Evolutionary conservation across 2,329 filamentous ascomycete genomes (phyloP), one percentile per base, ranked within the genome.

Genomic region (Cyphellophora europaea): DNA sequence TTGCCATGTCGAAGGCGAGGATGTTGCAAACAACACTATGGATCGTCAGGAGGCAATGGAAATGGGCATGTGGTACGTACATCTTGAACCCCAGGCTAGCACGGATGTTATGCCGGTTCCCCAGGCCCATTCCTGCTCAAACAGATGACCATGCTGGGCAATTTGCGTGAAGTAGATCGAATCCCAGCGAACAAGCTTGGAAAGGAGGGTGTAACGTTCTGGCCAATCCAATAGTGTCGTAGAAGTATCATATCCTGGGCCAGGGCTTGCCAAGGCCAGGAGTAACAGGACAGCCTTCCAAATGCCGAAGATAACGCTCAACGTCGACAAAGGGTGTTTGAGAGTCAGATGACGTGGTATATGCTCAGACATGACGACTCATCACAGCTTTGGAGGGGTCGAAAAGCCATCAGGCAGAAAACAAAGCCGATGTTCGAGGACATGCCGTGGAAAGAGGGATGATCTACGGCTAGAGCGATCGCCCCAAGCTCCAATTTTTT

Each of bases 61-160:
- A n/a, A n/a, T n/a, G n/a, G n/a, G n/a, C n/a, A n/a, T n/a, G n/a
- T n/a, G n/a, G 39, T 37, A 33, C 38, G 56, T 44, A 30, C 49
- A 50, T 57, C 36, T 40, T 6, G 21, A 19, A 17, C 17, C 48
- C 40, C 35, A 41, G 10, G 30, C 39, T 19, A 43, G 27, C 5
- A 27, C 23, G 11, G 40, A 37, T 5, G 41, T 42, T 40, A 71
- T 70, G 6, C 65, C 63, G 58, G 68, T 72, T 33, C 74, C 72
- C 56, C 77, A 80, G 2, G 76, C 76, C 76, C 76, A 79, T 53
- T 79, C 74, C 53, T 80, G 76, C 53, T 80, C 76, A 51, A 67
- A 71, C 2, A 73, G 44, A 44, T 76, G 69, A 5, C 72, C 74
- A 17, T 67, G 56, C 36, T 67, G 53, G 3, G 72, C 69, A 36